These are phyloP conservation scores for Hypoxylon cercidicola DNA, from an alignment of 495 filamentous ascomycete species.

Conservation along the genomic window DNA sequence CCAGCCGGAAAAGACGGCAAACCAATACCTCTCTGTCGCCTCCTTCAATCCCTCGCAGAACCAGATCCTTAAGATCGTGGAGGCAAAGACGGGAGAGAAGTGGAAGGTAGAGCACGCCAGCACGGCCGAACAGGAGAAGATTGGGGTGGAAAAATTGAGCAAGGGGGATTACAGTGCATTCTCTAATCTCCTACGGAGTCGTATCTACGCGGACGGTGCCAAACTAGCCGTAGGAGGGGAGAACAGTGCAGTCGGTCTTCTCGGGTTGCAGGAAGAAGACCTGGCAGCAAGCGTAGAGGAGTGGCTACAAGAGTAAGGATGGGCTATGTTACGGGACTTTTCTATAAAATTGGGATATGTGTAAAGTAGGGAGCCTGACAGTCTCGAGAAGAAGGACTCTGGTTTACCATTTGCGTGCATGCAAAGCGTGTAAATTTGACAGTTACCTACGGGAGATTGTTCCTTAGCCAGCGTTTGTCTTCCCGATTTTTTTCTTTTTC, in stretches of 20 bases:
- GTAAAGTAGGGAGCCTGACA: neutral
- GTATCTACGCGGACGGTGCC: conserved; percentile 57
- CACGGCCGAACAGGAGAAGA: conserved; percentile 56
- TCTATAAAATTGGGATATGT: neutral
- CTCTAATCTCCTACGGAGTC: conserved; percentile 49
- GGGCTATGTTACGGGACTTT: neutral
- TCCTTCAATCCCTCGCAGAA: conserved; percentile 65
- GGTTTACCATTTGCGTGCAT: conserved; percentile 22
- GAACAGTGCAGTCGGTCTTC: conserved; percentile 33
- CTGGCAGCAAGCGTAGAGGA: conserved; percentile 35
- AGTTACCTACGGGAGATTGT: neutral
- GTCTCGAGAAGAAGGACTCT: neutral
- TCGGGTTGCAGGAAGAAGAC: conserved; percentile 46
- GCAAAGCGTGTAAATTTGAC: conserved; percentile 13
- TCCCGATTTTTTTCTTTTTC: neutral
- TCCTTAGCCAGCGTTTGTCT: neutral
- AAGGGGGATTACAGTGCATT: conserved; percentile 57
- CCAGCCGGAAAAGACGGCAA: conserved; percentile 64
- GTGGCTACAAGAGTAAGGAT: conserved; percentile 32
- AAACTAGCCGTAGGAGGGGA: conserved; percentile 48
- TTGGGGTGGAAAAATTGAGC: conserved; percentile 56
- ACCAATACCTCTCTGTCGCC: conserved; percentile 60
- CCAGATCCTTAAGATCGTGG: conserved; percentile 60
- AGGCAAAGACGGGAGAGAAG: conserved; percentile 59
- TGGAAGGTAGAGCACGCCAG: conserved; percentile 49